Evolutionary conservation across 108 stramenopile genomes (phyloP).

Genomic region (Fistulifera solaris): DNA sequence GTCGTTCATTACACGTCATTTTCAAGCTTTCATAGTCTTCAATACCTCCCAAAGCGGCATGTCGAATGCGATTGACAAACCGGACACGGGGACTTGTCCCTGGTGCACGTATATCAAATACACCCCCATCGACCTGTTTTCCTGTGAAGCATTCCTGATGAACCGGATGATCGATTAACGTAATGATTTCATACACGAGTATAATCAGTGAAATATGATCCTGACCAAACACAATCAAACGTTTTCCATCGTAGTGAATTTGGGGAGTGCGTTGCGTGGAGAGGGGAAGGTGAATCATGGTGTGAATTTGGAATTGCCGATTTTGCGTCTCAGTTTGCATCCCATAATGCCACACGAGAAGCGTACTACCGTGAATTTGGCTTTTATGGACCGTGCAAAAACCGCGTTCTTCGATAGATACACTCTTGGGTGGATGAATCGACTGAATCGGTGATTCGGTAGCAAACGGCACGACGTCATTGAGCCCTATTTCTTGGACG

Average conservation of each 20-base stretch:
- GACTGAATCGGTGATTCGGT: neutral
- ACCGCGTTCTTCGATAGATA: slow-evolving; percentile 29
- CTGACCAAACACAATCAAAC: slow-evolving; percentile 56
- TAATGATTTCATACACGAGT: slow-evolving; percentile 47
- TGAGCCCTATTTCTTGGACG: neutral
- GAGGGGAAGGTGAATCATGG: slow-evolving; percentile 46
- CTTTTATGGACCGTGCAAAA: slow-evolving; percentile 53
- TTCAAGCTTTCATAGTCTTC: slow-evolving; percentile 42
- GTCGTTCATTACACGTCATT: slow-evolving; percentile 58
- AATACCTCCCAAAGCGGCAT: slow-evolving; percentile 48
- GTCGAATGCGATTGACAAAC: slow-evolving; percentile 51
- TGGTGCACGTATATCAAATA: slow-evolving; percentile 14
- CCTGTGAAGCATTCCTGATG: neutral
- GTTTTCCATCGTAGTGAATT: slow-evolving; percentile 46
- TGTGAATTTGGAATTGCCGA: slow-evolving; percentile 28
- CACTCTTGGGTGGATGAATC: slow-evolving; percentile 27
- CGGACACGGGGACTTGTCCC: slow-evolving; percentile 7
- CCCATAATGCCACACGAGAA: slow-evolving; percentile 32
- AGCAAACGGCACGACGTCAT: neutral
- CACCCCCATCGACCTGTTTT: slow-evolving; percentile 14
- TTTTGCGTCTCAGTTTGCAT: neutral
- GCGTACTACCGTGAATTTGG: slow-evolving; percentile 29
- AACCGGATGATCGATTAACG: neutral
- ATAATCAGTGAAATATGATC: slow-evolving; percentile 57
- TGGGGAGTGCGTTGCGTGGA: slow-evolving; percentile 37